These are phyloP conservation scores for Melampsora abietis-canadensis DNA, from an alignment of 1,284 basidiomycete genomes.

Conservation along the genomic window DNA sequence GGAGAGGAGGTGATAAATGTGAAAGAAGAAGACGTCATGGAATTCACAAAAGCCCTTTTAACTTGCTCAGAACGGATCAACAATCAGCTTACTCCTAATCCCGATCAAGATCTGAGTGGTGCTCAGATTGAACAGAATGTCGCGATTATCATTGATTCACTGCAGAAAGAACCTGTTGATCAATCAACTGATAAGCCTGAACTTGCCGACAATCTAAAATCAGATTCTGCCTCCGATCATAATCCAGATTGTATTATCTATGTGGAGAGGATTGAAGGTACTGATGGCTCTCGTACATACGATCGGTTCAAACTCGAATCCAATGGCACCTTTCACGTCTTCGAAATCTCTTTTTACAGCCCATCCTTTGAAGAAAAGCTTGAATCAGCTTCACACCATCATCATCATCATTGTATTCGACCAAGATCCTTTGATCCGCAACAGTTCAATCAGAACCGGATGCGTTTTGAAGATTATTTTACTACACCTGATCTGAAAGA, in stretches of 20 bases:
- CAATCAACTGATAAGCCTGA: background rate
- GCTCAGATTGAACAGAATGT: constrained; percentile 20
- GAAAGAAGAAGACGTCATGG: constrained; percentile 31
- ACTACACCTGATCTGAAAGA: constrained; percentile 6
- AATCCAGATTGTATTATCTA: constrained; percentile 9
- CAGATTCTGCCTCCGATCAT: background rate
- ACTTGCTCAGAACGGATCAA: constrained; percentile 34
- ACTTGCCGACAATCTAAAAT: background rate
- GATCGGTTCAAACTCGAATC: constrained; percentile 57
- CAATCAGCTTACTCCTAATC: background rate
- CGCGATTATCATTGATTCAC: constrained; percentile 6
- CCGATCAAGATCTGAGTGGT: background rate
- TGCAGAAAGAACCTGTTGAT: background rate
- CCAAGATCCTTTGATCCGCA: constrained; percentile 46
- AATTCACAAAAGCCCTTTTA: constrained; percentile 38
- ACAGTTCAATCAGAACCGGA: constrained; percentile 55
- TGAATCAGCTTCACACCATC: constrained; percentile 3
- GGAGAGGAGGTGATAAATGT: background rate
- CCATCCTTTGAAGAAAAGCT: constrained; percentile 48
- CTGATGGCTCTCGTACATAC: constrained; percentile 19
- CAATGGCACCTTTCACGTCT: constrained; percentile 55
- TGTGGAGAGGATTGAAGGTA: constrained; percentile 19
- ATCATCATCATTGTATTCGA: background rate
- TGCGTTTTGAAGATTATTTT: constrained; percentile 59
- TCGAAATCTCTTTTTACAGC: constrained; percentile 56